phyloP scores from a whole-genome alignment of 2,329 filamentous ascomycete genomes.

The Sclerotinia spermophila region DNA sequence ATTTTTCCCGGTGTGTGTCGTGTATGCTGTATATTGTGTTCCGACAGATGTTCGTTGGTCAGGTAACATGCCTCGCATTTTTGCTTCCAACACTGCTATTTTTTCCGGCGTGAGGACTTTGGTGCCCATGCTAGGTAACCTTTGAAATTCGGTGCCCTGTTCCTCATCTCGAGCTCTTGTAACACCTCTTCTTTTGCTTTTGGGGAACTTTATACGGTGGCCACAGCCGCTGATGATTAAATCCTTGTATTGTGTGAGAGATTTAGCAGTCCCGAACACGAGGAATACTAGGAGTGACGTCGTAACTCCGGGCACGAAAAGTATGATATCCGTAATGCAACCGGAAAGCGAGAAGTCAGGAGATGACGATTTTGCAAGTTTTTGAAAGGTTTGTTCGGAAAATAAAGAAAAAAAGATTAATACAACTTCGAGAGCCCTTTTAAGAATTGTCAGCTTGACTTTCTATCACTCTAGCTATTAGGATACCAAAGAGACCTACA shows the following conservation, averaged over 20 bases:
- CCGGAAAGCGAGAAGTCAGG: constrained; percentile 38
- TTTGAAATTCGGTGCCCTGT: constrained; percentile 15
- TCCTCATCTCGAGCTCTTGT: constrained; percentile 1
- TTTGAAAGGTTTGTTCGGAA: constrained; percentile 34
- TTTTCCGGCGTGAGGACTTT: constrained; percentile 1
- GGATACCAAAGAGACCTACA: constrained; percentile 19
- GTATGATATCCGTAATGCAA: constrained; percentile 36
- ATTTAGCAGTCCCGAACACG: constrained; percentile 43
- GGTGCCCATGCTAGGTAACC: constrained; percentile 6
- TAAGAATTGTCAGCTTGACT: constrained; percentile 10
- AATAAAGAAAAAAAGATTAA: constrained; percentile 41
- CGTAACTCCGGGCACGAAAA: constrained; percentile 42
- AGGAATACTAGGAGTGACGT: constrained; percentile 40
- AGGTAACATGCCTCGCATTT: not conserved
- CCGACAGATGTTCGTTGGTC: not conserved
- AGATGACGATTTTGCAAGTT: constrained; percentile 28
- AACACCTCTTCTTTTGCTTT: constrained; percentile 13
- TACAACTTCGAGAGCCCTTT: constrained; percentile 40
- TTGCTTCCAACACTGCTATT: constrained; percentile 9
- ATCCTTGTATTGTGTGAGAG: constrained; percentile 34
- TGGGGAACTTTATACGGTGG: not conserved
- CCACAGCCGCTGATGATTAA: constrained; percentile 28
- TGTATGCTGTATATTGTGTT: constrained; percentile 1
- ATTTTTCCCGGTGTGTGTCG: not conserved
- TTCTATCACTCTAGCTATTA: not conserved